Percentiles rank a stretch among this genome's conserved stretches.
Conservation (phyloP, 805 yeast species). For the Jamesozyma piceae region DNA sequence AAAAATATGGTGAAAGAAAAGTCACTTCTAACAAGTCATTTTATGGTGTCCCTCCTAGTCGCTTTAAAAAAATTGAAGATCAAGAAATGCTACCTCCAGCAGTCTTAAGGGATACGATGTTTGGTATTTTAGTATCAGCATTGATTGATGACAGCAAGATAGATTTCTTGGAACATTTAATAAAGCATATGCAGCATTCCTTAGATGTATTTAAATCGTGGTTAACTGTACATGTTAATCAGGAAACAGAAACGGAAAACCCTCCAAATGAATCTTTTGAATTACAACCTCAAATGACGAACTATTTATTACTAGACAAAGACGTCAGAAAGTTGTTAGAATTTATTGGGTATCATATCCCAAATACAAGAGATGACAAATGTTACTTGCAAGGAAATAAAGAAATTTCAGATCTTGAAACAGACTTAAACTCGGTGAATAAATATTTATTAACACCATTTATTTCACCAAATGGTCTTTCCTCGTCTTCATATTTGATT, state of each 20-base stretch:
- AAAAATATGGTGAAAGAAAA: constrained; percentile 33
- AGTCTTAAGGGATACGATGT: constrained; percentile 18
- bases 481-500: constrained; percentile 22
- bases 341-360: constrained; percentile 19
- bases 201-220: constrained; percentile 14
- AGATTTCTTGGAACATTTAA: constrained; percentile 16
- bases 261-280: constrained; percentile 13
- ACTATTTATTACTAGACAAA: constrained; percentile 15
- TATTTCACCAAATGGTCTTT: constrained; percentile 21
- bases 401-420: constrained; percentile 10
- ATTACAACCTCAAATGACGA: constrained; percentile 1
- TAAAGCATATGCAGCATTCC: constrained; percentile 12
- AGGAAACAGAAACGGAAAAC: constrained; percentile 7
- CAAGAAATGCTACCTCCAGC: constrained; percentile 17
- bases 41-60: constrained; percentile 19
- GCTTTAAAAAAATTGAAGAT: constrained; percentile 17
- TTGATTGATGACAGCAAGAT: constrained; percentile 26
- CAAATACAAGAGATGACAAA: constrained; percentile 9
- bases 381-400: constrained; percentile 15
- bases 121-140: constrained; percentile 28
- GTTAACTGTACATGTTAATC: constrained; percentile 7
- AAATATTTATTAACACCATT: constrained; percentile 21
- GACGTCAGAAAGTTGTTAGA: constrained; percentile 24
- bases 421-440: constrained; percentile 9
- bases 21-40: constrained; percentile 1